Base-by-base conservation (phyloP, 2,329 filamentous ascomycete species). In the Akanthomyces dipterigenus region DNA sequence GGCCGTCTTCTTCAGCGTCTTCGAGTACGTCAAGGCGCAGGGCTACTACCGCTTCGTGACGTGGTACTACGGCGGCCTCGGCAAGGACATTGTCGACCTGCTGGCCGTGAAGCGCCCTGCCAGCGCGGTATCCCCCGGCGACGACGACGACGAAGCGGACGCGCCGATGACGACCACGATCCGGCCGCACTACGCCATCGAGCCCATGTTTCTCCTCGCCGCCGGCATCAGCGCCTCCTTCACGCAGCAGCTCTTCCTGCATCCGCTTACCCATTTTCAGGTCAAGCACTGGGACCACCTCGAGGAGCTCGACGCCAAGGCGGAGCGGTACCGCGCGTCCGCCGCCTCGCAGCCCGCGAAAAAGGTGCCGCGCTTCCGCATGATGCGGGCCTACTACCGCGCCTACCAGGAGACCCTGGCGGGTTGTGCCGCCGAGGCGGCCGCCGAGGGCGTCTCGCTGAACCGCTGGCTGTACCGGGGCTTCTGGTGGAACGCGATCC, bases 21-120 rank as follows among this genome's bases (percentile, higher is more conserved):
- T 93, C 65, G 89, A 93, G 73, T 89, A 85, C 53, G 77, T 91
- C 68, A 92, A 92, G 71, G 87, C 85, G 12, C 89, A 92, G 70
- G 80, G 80, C 14, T 78, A 90, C 73, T 91, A 91, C 72, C 77
- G 77, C 49, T 92, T 89, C 68, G 83, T 92, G 36, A 83, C 81
- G 16, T 86, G 83, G 76, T 90, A 87, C 70, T 92, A 92, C 66
- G 84, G 86, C 31, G 80, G 80, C 1, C 71, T 85, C 26, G 80
- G 77, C 31, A 77, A 79, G 45, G 78, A 84, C 38, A 78, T 77
- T 14, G 74, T 86, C 56, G 76, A 83, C 60, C 66, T 79, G 1
- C 72, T 84, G 0, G 80, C 80, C 9, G 73, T 71, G 62, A 80
- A 79, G 68, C 74, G 80, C 1, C 79, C 80, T 0, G 54, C 65